These are phyloP conservation scores for Eucalyptus polybractea DNA, from an alignment of 345 rosid species.

Conservation along the genomic window DNA sequence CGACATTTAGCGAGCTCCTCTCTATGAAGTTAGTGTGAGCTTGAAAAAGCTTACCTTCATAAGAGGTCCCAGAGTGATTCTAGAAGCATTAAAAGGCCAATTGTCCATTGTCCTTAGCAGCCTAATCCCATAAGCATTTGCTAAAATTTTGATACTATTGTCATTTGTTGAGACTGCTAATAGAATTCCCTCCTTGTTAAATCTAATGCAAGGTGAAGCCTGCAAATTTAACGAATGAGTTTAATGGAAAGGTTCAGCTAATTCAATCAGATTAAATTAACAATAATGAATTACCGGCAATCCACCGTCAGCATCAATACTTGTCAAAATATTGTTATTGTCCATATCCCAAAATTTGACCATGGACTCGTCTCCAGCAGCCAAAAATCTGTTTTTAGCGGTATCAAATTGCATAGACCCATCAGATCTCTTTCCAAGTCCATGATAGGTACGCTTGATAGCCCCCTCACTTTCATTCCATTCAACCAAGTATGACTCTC, in stretches of 20 bases:
- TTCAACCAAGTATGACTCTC: slow-evolving; percentile 67
- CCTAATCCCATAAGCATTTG: slow-evolving; percentile 16
- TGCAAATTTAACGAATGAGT: not conserved
- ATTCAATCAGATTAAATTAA: not conserved
- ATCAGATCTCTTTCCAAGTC: slow-evolving; percentile 54
- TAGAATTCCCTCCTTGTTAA: slow-evolving; percentile 26
- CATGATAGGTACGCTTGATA: slow-evolving; percentile 38
- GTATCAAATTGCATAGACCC: slow-evolving; percentile 75
- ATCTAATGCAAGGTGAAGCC: slow-evolving; percentile 32
- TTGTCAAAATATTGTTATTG: slow-evolving; percentile 24
- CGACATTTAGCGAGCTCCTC: not conserved
- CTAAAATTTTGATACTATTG: slow-evolving; percentile 19
- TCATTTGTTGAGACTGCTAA: slow-evolving; percentile 33
- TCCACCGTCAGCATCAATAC: slow-evolving; percentile 69
- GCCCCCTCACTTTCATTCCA: slow-evolving; percentile 78
- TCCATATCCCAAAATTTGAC: slow-evolving; percentile 85
- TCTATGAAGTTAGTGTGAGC: not conserved
- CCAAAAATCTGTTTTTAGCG: slow-evolving; percentile 58
- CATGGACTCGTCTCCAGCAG: slow-evolving; percentile 62
- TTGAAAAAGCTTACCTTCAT: too few species aligned
- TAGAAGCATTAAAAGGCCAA: not conserved
- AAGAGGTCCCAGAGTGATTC: too few species aligned
- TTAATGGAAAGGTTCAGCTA: not conserved
- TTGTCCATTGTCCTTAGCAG: not conserved
- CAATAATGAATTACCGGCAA: slow-evolving; percentile 30